Conservation (phyloP, 2,329 filamentous ascomycete genomes). For the Aspergillus aculeatus region DNA sequence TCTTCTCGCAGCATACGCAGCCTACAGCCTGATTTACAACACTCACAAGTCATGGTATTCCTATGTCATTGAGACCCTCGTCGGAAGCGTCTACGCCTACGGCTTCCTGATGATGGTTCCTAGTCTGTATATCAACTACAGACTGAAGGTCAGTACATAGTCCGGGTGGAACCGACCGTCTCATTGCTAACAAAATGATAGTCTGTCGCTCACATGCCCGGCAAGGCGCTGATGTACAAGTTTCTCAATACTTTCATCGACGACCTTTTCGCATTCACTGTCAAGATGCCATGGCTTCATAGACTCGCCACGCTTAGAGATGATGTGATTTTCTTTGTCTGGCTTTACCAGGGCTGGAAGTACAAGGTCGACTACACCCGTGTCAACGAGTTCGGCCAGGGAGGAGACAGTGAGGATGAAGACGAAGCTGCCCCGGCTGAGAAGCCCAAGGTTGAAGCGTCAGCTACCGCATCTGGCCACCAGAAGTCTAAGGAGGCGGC, state of each 20-base stretch:
- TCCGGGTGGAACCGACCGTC: neutral
- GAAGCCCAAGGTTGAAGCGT: constrained; percentile 9
- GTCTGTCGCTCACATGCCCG: constrained; percentile 91
- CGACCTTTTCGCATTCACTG: constrained; percentile 96
- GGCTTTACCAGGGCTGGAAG: constrained; percentile 88
- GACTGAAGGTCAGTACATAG: constrained; percentile 66
- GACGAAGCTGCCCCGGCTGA: constrained; percentile 37
- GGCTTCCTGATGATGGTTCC: constrained; percentile 99
- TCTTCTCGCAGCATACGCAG: constrained; percentile 81
- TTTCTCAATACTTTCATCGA: constrained; percentile 99
- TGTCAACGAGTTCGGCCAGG: constrained; percentile 97
- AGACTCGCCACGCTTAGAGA: constrained; percentile 88
- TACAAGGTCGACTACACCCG: constrained; percentile 90
- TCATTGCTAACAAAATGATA: constrained; percentile 29
- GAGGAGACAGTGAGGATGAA: constrained; percentile 80
- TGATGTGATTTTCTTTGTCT: constrained; percentile 97
- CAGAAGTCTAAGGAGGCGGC: constrained; percentile 27
- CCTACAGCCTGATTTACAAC: constrained; percentile 89
- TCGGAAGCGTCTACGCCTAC: constrained; percentile 95
- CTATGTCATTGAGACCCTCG: constrained; percentile 90
- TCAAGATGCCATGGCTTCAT: constrained; percentile 97
- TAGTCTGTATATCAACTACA: constrained; percentile 97
- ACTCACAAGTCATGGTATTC: constrained; percentile 98
- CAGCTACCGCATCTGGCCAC: constrained; percentile 30
- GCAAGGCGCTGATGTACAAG: constrained; percentile 95